Evolutionary conservation across 139 green algal species (phyloP).

Genomic region (Coelastrella sp.): DNA sequence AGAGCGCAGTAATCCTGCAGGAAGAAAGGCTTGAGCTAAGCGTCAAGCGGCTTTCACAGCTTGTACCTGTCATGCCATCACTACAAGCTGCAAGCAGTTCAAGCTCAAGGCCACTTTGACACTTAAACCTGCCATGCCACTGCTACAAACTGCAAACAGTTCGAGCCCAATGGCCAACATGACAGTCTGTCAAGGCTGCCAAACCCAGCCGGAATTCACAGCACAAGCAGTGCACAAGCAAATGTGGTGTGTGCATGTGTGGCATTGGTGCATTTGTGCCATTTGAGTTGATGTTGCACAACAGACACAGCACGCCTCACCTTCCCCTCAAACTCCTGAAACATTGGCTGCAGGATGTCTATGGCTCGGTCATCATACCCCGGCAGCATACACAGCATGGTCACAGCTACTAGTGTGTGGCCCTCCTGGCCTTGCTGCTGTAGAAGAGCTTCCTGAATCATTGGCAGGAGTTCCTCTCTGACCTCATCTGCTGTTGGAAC

Average conservation of each 20-base stretch:
- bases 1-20: constrained; percentile 67
- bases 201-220: too few relatives aligned
- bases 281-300: too few relatives aligned
- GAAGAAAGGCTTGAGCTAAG: too few relatives aligned
- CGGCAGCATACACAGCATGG: constrained; percentile 76
- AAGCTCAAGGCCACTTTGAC: too few relatives aligned
- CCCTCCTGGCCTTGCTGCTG: not conserved
- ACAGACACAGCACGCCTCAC: not conserved
- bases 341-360: constrained; percentile 52
- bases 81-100: not conserved
- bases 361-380: constrained; percentile 58
- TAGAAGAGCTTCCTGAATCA: constrained; percentile 32
- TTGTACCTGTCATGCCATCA: not conserved
- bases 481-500: constrained; percentile 18
- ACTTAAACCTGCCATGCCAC: too few relatives aligned
- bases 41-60: too few relatives aligned
- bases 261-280: not conserved
- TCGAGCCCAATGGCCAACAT: too few relatives aligned
- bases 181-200: too few relatives aligned
- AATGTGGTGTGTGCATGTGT: too few relatives aligned
- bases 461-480: constrained; percentile 50
- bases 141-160: too few relatives aligned
- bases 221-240: too few relatives aligned
- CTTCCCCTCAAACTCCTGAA: constrained; percentile 42
- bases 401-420: constrained; percentile 57